Evolutionary conservation across 768 basidiomycete genomes (phyloP).

Genomic region (Trametes sanguinea): DNA sequence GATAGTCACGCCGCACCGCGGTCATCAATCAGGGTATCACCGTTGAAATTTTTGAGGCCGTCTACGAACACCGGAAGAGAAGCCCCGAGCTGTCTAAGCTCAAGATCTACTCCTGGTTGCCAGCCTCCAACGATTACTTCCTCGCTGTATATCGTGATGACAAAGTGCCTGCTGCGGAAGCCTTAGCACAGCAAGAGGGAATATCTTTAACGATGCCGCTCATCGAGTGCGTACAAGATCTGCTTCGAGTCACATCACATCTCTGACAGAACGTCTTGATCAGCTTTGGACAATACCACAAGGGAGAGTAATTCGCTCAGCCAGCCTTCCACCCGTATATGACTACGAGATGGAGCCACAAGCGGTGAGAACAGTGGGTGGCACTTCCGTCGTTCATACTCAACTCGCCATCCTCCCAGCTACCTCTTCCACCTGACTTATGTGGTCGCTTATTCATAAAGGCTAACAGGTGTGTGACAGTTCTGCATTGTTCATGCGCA

Average conservation of each 20-base stretch:
- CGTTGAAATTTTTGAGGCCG: not conserved
- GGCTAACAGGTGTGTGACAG: no score
- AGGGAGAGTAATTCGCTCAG: not conserved
- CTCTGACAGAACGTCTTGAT: not conserved
- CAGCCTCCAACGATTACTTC: not conserved
- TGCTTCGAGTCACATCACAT: not conserved
- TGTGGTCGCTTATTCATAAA: no score
- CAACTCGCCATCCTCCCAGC: no score
- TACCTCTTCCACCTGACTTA: no score
- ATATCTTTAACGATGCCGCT: not conserved
- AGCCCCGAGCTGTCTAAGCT: not conserved
- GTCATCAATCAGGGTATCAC: not conserved
- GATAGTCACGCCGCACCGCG: no score
- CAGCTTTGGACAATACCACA: not conserved
- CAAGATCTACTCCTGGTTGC: constrained; percentile 1
- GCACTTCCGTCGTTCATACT: no score
- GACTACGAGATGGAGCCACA: constrained; percentile 9
- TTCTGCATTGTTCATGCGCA: no score
- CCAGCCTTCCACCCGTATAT: not conserved
- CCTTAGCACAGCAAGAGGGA: not conserved
- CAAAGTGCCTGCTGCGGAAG: not conserved
- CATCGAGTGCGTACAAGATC: not conserved
- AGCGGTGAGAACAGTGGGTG: not conserved
- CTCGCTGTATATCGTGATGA: not conserved
- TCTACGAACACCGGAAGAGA: not conserved